A percentile compares a stretch with the other conserved stretches of the same genome.
phyloP scores from a whole-genome alignment of 257 asterid genomes.

The Ilex asprella region DNA sequence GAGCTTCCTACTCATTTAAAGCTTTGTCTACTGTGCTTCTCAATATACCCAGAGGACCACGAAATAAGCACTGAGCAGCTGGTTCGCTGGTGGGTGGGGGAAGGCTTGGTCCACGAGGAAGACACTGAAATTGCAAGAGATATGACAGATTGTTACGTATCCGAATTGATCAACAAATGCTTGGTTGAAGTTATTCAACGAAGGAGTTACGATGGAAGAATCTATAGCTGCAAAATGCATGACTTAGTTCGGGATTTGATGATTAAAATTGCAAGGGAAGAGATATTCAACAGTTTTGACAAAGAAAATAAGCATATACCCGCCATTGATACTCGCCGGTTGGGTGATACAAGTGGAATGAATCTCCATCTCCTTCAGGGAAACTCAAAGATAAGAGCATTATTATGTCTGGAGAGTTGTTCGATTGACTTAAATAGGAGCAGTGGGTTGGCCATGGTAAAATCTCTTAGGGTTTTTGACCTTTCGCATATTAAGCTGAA shows the following conservation, averaged over 20 bases:
- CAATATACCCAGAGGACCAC: slow-evolving; percentile 25
- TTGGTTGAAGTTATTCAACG: slow-evolving; percentile 15
- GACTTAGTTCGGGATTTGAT: slow-evolving; percentile 25
- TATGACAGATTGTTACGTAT: slow-evolving; percentile 10
- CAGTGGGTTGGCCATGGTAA: slow-evolving; percentile 18
- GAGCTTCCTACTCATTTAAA: slow-evolving; percentile 25
- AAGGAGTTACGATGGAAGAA: slow-evolving; percentile 20
- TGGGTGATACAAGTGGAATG: slow-evolving; percentile 17
- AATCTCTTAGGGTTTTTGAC: slow-evolving; percentile 26
- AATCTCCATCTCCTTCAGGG: slow-evolving; percentile 10
- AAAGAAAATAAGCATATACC: slow-evolving; percentile 4
- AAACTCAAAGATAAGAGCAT: slow-evolving; percentile 21
- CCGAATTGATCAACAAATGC: slow-evolving; percentile 22
- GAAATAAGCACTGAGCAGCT: slow-evolving; percentile 19
- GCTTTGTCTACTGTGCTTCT: slow-evolving; percentile 19
- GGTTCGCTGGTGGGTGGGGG: slow-evolving; percentile 24
- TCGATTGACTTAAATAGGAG: slow-evolving; percentile 12
- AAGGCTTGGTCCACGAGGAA: slow-evolving; percentile 21
- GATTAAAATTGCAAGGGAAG: slow-evolving; percentile 17
- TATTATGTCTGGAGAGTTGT: slow-evolving; percentile 12
- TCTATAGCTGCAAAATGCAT: slow-evolving; percentile 21
- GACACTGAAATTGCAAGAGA: slow-evolving; percentile 14
- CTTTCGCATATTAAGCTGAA: slow-evolving; percentile 20
- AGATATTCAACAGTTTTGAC: slow-evolving; percentile 15
- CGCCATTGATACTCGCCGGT: slow-evolving; percentile 13